These are phyloP conservation scores for Microdochium trichocladiopsis DNA, from an alignment of 2,329 filamentous ascomycete genomes.

Conservation along the genomic window DNA sequence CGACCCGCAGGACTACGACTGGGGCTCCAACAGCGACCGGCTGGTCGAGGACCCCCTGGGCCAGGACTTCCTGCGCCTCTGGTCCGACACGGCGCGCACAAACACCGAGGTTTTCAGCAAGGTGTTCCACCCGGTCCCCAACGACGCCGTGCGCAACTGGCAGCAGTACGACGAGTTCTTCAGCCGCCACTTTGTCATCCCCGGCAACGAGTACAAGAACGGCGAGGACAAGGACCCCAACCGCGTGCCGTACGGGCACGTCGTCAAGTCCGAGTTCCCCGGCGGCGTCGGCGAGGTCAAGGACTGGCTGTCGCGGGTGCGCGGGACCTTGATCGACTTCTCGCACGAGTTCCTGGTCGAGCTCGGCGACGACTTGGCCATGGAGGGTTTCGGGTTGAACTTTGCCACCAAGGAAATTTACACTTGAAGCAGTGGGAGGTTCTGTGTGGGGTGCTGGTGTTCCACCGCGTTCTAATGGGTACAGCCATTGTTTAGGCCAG, in stretches of 20 bases:
- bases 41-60: conserved; percentile 70
- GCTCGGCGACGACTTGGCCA: conserved; percentile 68
- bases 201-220: conserved; percentile 31
- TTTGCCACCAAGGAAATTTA: conserved; percentile 66
- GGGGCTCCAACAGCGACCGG: conserved; percentile 58
- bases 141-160: conserved; percentile 63
- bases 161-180: conserved; percentile 69
- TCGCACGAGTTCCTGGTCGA: conserved; percentile 80
- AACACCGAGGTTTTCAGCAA: conserved; percentile 79
- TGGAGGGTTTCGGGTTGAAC: conserved; percentile 70
- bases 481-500: not conserved
- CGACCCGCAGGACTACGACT: conserved; percentile 66
- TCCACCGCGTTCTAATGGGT: too few relatives aligned
- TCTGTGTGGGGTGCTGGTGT: not conserved
- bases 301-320: conserved; percentile 57
- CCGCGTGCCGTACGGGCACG: conserved; percentile 63
- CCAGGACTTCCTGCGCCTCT: conserved; percentile 61
- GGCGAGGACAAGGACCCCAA: conserved; percentile 28
- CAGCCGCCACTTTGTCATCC: conserved; percentile 55
- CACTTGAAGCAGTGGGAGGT: conserved; percentile 33
- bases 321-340: conserved; percentile 80
- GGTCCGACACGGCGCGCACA: conserved; percentile 63
- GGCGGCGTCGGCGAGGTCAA: conserved; percentile 69
- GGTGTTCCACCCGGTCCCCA: conserved; percentile 75
- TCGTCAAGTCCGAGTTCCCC: conserved; percentile 71